Evolutionary conservation across 2,329 filamentous ascomycete genomes (phyloP).

Genomic region (Xylariomycetidae sp.): DNA sequence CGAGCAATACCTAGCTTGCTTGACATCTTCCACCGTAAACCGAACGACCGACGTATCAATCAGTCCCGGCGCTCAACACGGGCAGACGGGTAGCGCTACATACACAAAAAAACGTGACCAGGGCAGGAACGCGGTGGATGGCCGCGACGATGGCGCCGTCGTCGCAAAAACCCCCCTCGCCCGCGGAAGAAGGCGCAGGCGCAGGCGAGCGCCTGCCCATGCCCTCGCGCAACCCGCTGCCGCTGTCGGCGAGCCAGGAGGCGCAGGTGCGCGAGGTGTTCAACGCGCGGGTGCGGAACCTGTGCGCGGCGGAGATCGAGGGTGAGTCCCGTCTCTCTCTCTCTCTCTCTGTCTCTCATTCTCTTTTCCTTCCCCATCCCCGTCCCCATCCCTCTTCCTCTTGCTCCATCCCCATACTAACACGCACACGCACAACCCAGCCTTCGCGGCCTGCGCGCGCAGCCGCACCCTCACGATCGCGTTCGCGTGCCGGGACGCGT

Average conservation of each 20-base stretch:
- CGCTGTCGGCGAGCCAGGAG: conserved; percentile 47
- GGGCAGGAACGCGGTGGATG: conserved; percentile 9
- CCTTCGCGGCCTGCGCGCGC: conserved; percentile 84
- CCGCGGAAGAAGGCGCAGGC: conserved; percentile 18
- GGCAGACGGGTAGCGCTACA: too few relatives aligned
- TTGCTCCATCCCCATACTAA: neutral
- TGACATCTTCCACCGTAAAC: too few relatives aligned
- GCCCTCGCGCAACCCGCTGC: conserved; percentile 71
- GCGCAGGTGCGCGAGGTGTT: conserved; percentile 34
- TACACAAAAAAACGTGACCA: too few relatives aligned
- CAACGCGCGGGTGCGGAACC: conserved; percentile 59
- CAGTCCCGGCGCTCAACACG: too few relatives aligned
- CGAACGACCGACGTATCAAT: too few relatives aligned
- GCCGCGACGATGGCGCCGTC: conserved; percentile 33
- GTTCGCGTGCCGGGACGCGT: conserved; percentile 75
- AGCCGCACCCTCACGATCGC: conserved; percentile 82
- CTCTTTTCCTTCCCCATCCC: neutral
- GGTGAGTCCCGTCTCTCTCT: conserved; percentile 38
- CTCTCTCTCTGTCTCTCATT: neutral
- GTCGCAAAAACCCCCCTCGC: conserved; percentile 27
- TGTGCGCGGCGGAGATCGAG: conserved; percentile 74
- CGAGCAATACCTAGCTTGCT: too few relatives aligned
- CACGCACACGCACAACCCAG: conserved; percentile 26
- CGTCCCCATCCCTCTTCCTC: neutral
- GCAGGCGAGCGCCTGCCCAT: conserved; percentile 30